Evolutionary conservation across 163 green algal species (phyloP).

Genomic region (Scenedesmus sp.): DNA sequence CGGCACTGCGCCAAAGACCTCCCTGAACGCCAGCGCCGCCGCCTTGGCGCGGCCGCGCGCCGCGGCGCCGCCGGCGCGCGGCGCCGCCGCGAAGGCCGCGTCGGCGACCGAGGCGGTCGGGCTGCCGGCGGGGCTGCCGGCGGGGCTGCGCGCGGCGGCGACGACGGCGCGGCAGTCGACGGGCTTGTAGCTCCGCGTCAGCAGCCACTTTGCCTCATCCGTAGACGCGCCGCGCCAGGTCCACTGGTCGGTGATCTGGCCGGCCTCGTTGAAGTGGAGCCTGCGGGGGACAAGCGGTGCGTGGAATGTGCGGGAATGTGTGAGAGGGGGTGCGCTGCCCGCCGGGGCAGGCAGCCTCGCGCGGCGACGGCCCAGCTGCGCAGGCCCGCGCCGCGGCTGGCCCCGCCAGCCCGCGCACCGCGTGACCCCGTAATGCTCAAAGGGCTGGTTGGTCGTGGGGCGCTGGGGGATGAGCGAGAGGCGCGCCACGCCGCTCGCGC

Average conservation of each 20-base stretch:
- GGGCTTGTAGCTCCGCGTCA: conserved; percentile 40
- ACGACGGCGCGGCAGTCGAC: conserved; percentile 2
- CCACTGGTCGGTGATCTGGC: conserved; percentile 35
- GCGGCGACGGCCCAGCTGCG: neutral
- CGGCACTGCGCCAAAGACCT: conserved; percentile 32
- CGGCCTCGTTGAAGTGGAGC: conserved; percentile 25
- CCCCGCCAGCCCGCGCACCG: neutral
- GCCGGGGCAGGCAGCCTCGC: neutral
- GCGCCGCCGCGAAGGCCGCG: neutral
- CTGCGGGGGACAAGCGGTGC: neutral
- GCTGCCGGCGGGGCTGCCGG: neutral
- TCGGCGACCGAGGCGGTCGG: neutral
- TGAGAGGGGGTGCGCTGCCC: neutral
- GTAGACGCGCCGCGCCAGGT: conserved; percentile 28
- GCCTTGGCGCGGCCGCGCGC: conserved; percentile 2
- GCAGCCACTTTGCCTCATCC: conserved; percentile 43
- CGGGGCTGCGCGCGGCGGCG: neutral
- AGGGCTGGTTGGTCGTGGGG: conserved; percentile 37
- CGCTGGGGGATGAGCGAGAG: conserved; percentile 22
- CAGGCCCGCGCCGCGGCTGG: neutral
- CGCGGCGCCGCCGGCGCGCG: neutral
- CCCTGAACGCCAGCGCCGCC: conserved; percentile 22
- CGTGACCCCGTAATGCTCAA: conserved; percentile 43
- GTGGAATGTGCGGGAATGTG: neutral
- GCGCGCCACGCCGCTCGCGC: neutral